These are phyloP conservation scores for Brassica nigra DNA, from an alignment of 345 rosid species.

Conservation along the genomic window DNA sequence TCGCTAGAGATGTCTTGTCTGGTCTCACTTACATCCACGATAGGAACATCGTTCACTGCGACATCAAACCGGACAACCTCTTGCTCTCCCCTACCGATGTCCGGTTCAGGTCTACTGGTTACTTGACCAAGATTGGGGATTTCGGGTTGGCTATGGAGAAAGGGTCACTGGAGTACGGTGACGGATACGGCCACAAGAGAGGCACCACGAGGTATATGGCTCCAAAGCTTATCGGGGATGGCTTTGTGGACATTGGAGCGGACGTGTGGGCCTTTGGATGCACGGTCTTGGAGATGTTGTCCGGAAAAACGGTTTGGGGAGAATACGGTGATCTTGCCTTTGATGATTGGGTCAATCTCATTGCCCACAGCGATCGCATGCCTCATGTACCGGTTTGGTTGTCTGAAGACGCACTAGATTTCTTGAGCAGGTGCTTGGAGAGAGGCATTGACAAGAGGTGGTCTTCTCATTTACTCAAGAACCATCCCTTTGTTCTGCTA, in stretches of 20 bases:
- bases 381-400: conserved; percentile 6
- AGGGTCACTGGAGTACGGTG: conserved; percentile 5
- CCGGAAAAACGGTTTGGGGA: not conserved
- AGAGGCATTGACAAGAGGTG: not conserved
- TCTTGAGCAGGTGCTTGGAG: conserved; percentile 23
- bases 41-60: conserved; percentile 15
- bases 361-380: not conserved
- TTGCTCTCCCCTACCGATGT: not conserved
- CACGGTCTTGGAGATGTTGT: conserved; percentile 23
- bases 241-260: not conserved
- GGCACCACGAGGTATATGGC: conserved; percentile 16
- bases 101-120: not conserved
- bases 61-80: conserved; percentile 32
- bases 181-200: conserved; percentile 16
- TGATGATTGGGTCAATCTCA: not conserved
- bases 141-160: conserved; percentile 28
- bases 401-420: conserved; percentile 12
- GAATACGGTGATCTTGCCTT: not conserved
- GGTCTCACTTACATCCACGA: conserved; percentile 14
- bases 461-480: not conserved
- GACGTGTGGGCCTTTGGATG: conserved; percentile 27
- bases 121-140: conserved; percentile 11
- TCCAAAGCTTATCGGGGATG: conserved; percentile 3
- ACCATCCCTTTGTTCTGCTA: not conserved
- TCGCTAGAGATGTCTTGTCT: conserved; percentile 11